A percentile compares a stretch with the other conserved stretches of the same genome.
Evolutionary conservation across 768 basidiomycete genomes (phyloP).

Genomic region (Russula dissimulans): DNA sequence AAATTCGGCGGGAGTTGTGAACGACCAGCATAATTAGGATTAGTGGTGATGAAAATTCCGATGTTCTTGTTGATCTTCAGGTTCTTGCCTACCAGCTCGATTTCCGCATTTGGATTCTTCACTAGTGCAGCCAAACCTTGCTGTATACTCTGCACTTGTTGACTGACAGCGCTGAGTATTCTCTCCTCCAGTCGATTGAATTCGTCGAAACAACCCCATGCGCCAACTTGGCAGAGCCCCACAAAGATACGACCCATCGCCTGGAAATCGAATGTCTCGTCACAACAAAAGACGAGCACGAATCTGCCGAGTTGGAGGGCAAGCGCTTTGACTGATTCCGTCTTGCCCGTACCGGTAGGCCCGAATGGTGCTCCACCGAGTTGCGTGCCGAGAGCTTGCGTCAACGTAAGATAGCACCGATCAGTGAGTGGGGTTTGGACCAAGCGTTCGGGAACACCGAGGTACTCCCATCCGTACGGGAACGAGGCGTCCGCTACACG

Average conservation of each 20-base stretch:
- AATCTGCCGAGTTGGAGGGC: constrained; percentile 97
- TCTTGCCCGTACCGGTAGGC: constrained; percentile 93
- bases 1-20: constrained; percentile 82
- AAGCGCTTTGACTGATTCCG: constrained; percentile 97
- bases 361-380: constrained; percentile 97
- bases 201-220: constrained; percentile 98
- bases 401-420: constrained; percentile 90
- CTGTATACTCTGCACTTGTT: constrained; percentile 98
- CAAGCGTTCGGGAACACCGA: constrained; percentile 92
- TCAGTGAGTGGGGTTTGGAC: constrained; percentile 98
- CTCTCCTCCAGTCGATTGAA: constrained; percentile 98
- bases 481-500: constrained; percentile 86
- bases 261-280: constrained; percentile 99
- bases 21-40: constrained; percentile 97
- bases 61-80: constrained; percentile 92
- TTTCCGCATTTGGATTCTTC: constrained; percentile 81
- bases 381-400: constrained; percentile 90
- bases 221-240: constrained; percentile 96
- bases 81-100: constrained; percentile 91
- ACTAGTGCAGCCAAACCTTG: constrained; percentile 81
- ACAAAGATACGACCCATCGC: constrained; percentile 99
- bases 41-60: constrained; percentile 99
- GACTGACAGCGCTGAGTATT: constrained; percentile 95
- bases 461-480: constrained; percentile 98
- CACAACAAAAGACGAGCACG: constrained; percentile 99